These are phyloP conservation scores for Corrigiola litoralis DNA, from an alignment of 179 eudicot genomes.

Conservation along the genomic window DNA sequence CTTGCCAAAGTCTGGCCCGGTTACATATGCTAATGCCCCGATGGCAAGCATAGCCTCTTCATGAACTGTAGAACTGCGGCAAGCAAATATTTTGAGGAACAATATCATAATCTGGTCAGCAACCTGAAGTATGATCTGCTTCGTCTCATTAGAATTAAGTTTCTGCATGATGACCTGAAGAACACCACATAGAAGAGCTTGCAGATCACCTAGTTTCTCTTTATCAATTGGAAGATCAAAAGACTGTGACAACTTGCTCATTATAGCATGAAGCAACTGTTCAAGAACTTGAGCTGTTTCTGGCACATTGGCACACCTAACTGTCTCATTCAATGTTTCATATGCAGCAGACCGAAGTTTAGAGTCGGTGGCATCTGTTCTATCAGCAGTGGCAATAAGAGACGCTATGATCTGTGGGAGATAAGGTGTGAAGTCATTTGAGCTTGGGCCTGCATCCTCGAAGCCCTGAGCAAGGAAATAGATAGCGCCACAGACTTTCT, in stretches of 20 bases:
- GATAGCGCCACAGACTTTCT: constrained; percentile 86
- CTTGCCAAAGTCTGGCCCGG: constrained; percentile 71
- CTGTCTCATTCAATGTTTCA: constrained; percentile 85
- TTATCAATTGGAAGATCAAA: constrained; percentile 63
- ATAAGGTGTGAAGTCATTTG: constrained; percentile 60
- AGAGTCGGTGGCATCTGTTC: constrained; percentile 62
- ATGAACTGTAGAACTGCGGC: constrained; percentile 80
- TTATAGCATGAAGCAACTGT: constrained; percentile 61
- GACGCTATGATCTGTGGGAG: constrained; percentile 60
- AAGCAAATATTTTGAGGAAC: constrained; percentile 72
- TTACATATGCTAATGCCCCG: constrained; percentile 87
- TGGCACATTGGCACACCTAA: constrained; percentile 61
- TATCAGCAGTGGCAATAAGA: constrained; percentile 62
- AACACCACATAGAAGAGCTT: constrained; percentile 81
- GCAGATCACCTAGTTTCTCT: constrained; percentile 84
- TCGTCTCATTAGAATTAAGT: constrained; percentile 54
- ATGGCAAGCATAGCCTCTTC: constrained; percentile 98
- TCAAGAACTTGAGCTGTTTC: constrained; percentile 57
- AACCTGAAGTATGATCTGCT: constrained; percentile 41
- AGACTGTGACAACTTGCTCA: constrained; percentile 62
- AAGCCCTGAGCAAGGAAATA: constrained; percentile 86
- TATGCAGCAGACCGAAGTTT: constrained; percentile 76
- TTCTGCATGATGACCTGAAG: constrained; percentile 88
- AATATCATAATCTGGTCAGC: constrained; percentile 78
- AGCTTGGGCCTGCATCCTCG: constrained; percentile 55